Evolutionary conservation across 805 yeast species (phyloP), one percentile per base, ranked within the genome.

Genomic region (Metschnikowia sp.): DNA sequence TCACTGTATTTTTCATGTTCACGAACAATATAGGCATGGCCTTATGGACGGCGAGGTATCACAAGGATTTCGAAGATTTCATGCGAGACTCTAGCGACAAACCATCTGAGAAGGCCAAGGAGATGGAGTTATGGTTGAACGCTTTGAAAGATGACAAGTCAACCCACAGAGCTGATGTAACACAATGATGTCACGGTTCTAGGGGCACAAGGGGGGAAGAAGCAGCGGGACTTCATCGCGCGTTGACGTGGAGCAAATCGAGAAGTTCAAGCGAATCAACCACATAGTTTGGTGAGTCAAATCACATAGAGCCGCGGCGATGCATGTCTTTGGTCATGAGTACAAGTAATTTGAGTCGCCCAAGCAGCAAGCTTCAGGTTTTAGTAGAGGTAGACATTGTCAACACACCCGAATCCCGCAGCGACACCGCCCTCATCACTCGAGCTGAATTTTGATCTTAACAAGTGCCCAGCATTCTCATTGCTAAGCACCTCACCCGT

Each of bases 381-480:
- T 39, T 44, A 68, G 49, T 76, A 74, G 36, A 88, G 69, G 50
- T 82, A 80, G 33, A 90, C 75, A 60, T 90, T 86, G 66, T 94
- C 99, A 36, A 94, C 88, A 66, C 97, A 90, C 7, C 98, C 99
- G 68, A 88, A 92, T 1, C 99, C 99, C 12, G 99, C 99, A 19
- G 98, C 98, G 32, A 94, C 97, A 35, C 99, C 99, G 34, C 99
- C 99, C 71, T 94, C 99, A 66, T 94, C 84, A 45, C 96, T 86
- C 3, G 85, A 72, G 54, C 88, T 85, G 48, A 90, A 81, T 65
- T 94, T 94, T 9, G 59, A 56, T 69, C 99, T 82, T 56, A 94
- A 71, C 54, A 94, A 74, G 81, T 88, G 88, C 6, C 97, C 98
- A 1, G 90, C 81, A 52, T 78, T 78, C 36, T 80, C 79, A 64